Percentiles rank a stretch among this genome's conserved stretches.
Evolutionary conservation across 768 basidiomycete genomes (phyloP).

Genomic region (Serpula lacrymans): DNA sequence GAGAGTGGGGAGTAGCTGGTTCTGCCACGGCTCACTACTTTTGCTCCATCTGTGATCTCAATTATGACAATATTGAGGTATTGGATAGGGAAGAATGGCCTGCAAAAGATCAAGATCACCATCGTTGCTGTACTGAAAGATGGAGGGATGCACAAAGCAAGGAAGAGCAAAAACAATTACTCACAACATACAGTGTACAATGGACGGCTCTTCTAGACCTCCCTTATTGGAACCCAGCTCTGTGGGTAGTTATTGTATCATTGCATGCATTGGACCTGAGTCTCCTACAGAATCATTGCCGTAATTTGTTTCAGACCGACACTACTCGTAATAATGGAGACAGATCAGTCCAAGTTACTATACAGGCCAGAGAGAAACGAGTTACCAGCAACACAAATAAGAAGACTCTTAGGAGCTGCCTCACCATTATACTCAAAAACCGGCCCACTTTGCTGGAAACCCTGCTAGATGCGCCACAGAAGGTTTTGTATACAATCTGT

Average conservation of each 20-base stretch:
- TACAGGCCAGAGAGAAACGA: constrained; percentile 1
- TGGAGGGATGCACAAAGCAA: constrained; percentile 19
- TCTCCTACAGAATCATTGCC: no score
- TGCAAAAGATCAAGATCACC: constrained; percentile 1
- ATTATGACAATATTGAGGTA: constrained; percentile 19
- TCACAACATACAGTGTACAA: no score
- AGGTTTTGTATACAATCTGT: constrained; percentile 19
- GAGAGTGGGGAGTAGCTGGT: constrained; percentile 18
- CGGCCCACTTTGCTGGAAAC: no score
- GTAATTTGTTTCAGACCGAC: constrained; percentile 20
- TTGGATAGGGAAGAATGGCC: constrained; percentile 11
- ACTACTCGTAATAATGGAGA: constrained; percentile 14
- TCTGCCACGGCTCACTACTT: constrained; percentile 13
- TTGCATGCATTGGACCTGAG: no score
- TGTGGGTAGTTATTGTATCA: no score
- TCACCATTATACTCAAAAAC: constrained; percentile 1
- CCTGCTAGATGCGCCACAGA: neutral
- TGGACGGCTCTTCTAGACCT: no score
- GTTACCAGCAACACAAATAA: neutral
- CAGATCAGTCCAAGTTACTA: constrained; percentile 2
- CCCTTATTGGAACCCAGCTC: no score
- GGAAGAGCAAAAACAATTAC: constrained; percentile 10
- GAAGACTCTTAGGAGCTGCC: neutral
- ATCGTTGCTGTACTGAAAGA: constrained; percentile 3
- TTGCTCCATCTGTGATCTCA: constrained; percentile 20